Evolutionary conservation across 306 rosid genomes (phyloP), one percentile per base, ranked within the genome.

Genomic region (Purshia tridentata): DNA sequence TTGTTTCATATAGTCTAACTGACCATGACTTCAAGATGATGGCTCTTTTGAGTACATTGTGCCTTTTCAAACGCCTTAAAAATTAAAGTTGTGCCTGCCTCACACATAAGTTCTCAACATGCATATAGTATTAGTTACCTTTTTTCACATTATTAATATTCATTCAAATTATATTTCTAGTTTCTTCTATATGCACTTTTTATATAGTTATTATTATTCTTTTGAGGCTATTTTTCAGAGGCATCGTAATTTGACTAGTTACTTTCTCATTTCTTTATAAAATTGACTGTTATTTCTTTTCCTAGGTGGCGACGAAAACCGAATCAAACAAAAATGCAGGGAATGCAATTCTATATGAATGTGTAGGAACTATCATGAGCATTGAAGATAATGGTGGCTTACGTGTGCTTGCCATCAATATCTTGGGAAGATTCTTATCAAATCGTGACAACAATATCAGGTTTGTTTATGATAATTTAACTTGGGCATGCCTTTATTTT

Each of bases 241-340:
- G 35, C 35, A 29, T 29, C 2, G 29, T 41, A 41, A 52, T 42
- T 70, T 23, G 61, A 44, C 40, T 14, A 69, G 57, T 69, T 74
- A 67, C 13, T 8, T 6, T 37, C 19, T 67, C 50, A 48, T 39
- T 47, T 49, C 56, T 19, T 60, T 39, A 73, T 67, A 70, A 80
- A 20, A 41, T 35, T 19, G 63, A 20, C 41, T 67, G 49, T 70
- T 74, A 68, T 77, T 60, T 77, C 22, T 75, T 69, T 76, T 72
- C 81, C 62, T 80, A 94, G 99, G 99, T 94, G 87, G 97, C 99
- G 44, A 88, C 97, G 3, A 94, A 91, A 90, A 94, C 99, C 2
- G 99, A 94, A 83, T 89, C 99, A 16, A 94, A 91, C 84, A 94
- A 94, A 84, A 92, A 91, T 74, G 95, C 99, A 51, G 99, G 99